Evolutionary conservation across 768 basidiomycete genomes (phyloP), one percentile per base, ranked within the genome.

Genomic region (Lactarius sanguifluus): DNA sequence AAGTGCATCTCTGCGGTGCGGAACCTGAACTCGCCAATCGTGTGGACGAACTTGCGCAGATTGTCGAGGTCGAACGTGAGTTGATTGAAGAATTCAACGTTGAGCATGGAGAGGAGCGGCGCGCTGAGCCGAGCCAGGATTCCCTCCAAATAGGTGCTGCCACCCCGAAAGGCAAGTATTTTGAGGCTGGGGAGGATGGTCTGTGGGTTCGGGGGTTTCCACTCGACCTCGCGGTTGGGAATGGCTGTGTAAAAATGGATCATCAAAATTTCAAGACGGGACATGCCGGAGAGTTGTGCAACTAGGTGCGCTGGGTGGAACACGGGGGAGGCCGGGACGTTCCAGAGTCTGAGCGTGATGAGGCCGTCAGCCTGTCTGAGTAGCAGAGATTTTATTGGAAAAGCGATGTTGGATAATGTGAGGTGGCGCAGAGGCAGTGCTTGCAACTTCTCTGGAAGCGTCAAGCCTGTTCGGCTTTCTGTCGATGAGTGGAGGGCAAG

Each of bases 231-330:
- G 18, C 23, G 43, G 7, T 5, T 50, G 34, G 10, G 20, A n/a
- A 25, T 18, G 10, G 36, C n/a, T 15, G 34, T 5, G n/a, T 23
- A 15, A 34, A 64, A 65, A 54, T 65, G 58, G 16, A 60, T 54
- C 25, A 47, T 52, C 12, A 65, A 12, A 12, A 25, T n/a, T 50
- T 60, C 41, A n/a, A 65, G 64, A 54, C 16, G 52, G 40, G 64
- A 32, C 58, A 60, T 54, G n/a, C 15, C 16, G 30, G 50, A 7
- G 50, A 65, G 38, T 25, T 65, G 58, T 18, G 28, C 50, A 2
- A 59, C 38, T 13, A 60, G 10, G 30, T 60, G 58, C 3, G n/a
- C 40, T 10, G 64, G 58, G n/a, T 60, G 38, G 23, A 65, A 60
- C 4, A 25, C 40, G 40, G 38, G 7, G 20, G 5, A 28, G 28